Percentiles rank a stretch among this genome's conserved stretches.
These are phyloP conservation scores for Teratosphaeria epicoccoides DNA, from an alignment of 2,329 filamentous ascomycete genomes.

Conservation along the genomic window DNA sequence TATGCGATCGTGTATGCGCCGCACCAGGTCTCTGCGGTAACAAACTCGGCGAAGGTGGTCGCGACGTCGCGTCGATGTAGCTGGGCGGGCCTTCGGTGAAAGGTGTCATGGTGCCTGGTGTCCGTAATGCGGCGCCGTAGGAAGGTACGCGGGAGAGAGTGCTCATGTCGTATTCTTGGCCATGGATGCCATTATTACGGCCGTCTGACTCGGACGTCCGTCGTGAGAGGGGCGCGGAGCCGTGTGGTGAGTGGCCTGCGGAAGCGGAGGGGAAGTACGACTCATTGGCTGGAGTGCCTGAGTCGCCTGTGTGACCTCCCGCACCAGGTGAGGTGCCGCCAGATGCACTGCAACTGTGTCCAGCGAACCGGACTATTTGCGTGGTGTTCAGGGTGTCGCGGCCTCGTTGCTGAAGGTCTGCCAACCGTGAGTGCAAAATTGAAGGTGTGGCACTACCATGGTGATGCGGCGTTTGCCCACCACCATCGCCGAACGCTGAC, in stretches of 20 bases:
- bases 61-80: constrained; percentile 36
- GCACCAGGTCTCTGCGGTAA: constrained; percentile 17
- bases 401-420: constrained; percentile 39
- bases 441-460: constrained; percentile 42
- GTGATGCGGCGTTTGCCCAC: constrained; percentile 36
- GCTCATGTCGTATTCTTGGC: constrained; percentile 34
- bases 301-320: constrained; percentile 12
- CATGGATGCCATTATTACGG: constrained; percentile 9
- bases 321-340: constrained; percentile 23
- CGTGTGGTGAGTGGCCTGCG: constrained; percentile 16
- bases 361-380: constrained; percentile 13
- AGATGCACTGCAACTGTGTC: constrained; percentile 22
- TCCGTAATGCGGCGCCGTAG: constrained; percentile 41
- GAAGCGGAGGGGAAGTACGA: constrained; percentile 16
- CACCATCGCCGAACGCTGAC: too few species aligned
- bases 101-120: constrained; percentile 31
- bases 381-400: constrained; percentile 19
- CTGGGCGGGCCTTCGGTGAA: constrained; percentile 33
- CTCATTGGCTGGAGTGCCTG: constrained; percentile 3
- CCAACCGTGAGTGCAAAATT: constrained; percentile 60
- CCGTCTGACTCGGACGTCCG: constrained; percentile 23
- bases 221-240: constrained; percentile 23
- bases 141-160: constrained; percentile 39
- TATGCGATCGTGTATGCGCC: constrained; percentile 17
- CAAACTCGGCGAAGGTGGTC: constrained; percentile 27